Conservation (phyloP, 2,329 filamentous ascomycete genomes). For the Cladosporium velox region DNA sequence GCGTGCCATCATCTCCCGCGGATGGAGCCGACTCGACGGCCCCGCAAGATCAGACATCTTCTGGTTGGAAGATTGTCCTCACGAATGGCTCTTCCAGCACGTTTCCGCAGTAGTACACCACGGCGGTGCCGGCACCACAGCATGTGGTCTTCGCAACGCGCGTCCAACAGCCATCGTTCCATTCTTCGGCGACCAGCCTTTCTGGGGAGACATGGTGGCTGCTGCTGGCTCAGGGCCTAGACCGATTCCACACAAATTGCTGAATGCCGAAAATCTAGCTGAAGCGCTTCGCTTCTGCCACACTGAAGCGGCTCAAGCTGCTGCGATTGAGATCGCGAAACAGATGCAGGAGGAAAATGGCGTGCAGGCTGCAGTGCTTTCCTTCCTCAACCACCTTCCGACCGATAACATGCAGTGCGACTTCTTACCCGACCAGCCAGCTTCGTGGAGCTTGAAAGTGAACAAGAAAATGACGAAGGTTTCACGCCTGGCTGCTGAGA, state of each 20-base stretch:
- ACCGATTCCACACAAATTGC: constrained; percentile 75
- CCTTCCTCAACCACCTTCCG: constrained; percentile 64
- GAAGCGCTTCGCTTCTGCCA: constrained; percentile 50
- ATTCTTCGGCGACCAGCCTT: constrained; percentile 59
- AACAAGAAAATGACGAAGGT: constrained; percentile 8
- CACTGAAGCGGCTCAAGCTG: constrained; percentile 59
- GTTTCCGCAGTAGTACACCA: constrained; percentile 58
- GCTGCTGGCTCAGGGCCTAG: constrained; percentile 61
- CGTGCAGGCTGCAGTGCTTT: constrained; percentile 66
- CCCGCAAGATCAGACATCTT: constrained; percentile 41
- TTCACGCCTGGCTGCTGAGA: constrained; percentile 15
- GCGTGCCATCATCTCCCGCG: constrained; percentile 54
- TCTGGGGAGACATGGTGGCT: constrained; percentile 53
- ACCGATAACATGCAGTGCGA: constrained; percentile 19
- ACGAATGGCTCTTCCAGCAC: constrained; percentile 58
- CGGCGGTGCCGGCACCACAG: constrained; percentile 59
- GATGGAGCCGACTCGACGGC: constrained; percentile 50
- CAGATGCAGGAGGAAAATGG: constrained; percentile 68
- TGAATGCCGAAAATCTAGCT: constrained; percentile 45
- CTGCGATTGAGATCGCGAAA: constrained; percentile 60
- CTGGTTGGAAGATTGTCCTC: constrained; percentile 55
- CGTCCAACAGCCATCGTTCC: constrained; percentile 56
- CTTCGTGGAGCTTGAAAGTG: constrained; percentile 13
- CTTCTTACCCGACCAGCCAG: constrained; percentile 12
- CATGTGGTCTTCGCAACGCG: constrained; percentile 52